Percentiles rank a stretch among this genome's conserved stretches.
These are phyloP conservation scores for Fusarium cyanostomum DNA, from an alignment of 2,329 filamentous ascomycete genomes.

Conservation along the genomic window DNA sequence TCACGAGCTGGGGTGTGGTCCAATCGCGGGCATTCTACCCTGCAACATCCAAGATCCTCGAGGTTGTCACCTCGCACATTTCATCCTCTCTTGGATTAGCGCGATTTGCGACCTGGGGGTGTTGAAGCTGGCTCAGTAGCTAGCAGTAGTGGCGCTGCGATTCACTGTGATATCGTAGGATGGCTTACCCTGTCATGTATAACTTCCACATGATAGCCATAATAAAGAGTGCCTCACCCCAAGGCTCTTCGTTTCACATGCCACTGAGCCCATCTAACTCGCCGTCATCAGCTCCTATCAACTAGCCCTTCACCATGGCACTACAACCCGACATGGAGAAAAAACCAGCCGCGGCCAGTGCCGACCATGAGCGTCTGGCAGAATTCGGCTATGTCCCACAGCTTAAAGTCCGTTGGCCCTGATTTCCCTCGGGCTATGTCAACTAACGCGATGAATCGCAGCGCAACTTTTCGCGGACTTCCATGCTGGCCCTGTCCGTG, in stretches of 20 bases:
- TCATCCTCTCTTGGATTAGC: conserved; percentile 6
- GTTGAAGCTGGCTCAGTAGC: background rate
- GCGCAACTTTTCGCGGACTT: conserved; percentile 25
- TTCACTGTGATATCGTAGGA: background rate
- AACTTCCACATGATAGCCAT: background rate
- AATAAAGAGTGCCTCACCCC: background rate
- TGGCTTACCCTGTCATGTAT: background rate
- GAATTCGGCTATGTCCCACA: background rate
- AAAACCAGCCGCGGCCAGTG: background rate
- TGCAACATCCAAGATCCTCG: too few relatives aligned
- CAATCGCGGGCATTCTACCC: too few relatives aligned
- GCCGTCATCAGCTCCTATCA: background rate
- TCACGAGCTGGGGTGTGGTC: too few relatives aligned
- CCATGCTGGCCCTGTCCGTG: conserved; percentile 22
- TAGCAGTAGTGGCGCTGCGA: background rate
- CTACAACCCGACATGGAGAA: background rate
- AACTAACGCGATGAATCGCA: background rate
- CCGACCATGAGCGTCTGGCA: background rate
- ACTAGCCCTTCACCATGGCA: background rate
- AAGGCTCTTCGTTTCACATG: background rate
- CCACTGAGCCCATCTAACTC: background rate
- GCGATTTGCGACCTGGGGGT: background rate
- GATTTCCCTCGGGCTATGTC: background rate
- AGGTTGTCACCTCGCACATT: conserved; percentile 2
- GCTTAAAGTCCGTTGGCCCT: background rate